Evolutionary conservation across 225 moss, liverwort and hornwort genomes (phyloP), one percentile per base, ranked within the genome.

Genomic region (Physcomitrium patens): DNA sequence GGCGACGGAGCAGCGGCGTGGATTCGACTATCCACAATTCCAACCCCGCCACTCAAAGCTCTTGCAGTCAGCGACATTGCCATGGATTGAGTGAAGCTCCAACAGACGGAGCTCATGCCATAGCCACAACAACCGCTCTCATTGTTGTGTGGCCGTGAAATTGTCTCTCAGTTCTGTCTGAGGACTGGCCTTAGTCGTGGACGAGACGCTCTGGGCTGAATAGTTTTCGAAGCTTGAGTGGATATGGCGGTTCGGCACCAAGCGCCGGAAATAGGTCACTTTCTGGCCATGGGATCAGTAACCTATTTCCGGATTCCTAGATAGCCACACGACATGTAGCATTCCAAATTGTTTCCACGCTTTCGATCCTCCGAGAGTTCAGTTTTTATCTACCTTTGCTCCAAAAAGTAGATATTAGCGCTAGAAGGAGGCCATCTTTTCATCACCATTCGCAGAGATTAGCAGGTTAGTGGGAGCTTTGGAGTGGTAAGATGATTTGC

Each of bases 171-270:
- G 5, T 31, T 31, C 31, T 31, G 31, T 2, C 2, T 37, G 31
- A 37, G 5, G 31, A 37, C 31, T 37, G 31, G 31, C 31, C 31
- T 37, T 37, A 0, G 31, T 37, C 31, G 31, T 37, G 1, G 2
- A 37, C 31, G 31, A 37, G 31, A 37, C 31, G 7, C 31, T 37
- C 31, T 37, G 31, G 7, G 31, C 31, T 4, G 0, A 7, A 0
- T 3, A 37, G 5, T 4, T 37, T 4, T 2, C 37, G 41, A n/a
- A 41, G 24, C 53, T 2, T 28, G 53, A 74, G 62, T 69, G 76
- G 69, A 78, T 82, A 74, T 52, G 74, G 59, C 74, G 43, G 17
- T 63, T 78, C 74, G 65, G 82, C 68, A 68, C 11, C 45, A 47
- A 12, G 6, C 12, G 48, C 37, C 68, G 73, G 68, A 1, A 11